Percentiles rank a stretch among this genome's conserved stretches.
These are phyloP conservation scores for Cucurbita argyrosperma DNA, from an alignment of 306 rosid species.

Conservation along the genomic window DNA sequence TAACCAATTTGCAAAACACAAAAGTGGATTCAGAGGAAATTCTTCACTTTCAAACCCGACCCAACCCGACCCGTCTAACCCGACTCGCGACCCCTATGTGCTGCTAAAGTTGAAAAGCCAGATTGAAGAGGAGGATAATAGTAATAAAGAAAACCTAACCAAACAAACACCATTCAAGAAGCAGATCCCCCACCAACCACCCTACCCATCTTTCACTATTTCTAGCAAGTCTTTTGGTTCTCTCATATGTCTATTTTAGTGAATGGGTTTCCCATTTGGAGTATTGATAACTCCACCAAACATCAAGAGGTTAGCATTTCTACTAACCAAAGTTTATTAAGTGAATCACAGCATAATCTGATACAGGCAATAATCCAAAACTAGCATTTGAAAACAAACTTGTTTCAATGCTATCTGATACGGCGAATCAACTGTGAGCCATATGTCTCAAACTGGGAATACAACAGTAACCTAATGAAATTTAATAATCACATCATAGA, in stretches of 20 bases:
- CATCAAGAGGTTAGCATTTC: not conserved
- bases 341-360: not conserved
- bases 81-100: not conserved
- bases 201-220: not conserved
- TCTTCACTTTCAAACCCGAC: not conserved
- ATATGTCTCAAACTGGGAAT: not conserved
- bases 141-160: not conserved
- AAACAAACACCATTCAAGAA: not conserved
- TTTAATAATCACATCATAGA: not conserved
- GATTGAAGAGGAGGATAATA: not conserved
- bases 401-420: not conserved
- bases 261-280: not conserved
- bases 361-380: not conserved
- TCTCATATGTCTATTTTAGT: not conserved
- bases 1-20: no score
- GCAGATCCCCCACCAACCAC: constrained; percentile 2
- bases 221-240: not conserved
- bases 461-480: not conserved
- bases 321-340: not conserved
- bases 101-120: not conserved
- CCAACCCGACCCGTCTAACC: not conserved
- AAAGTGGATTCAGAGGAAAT: no score
- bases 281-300: not conserved
- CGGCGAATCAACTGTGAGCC: not conserved
- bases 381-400: not conserved